A percentile compares a stretch with the other conserved stretches of the same genome.
phyloP scores from a whole-genome alignment of 2,329 filamentous ascomycete genomes.

The Fusarium tanahbumbuense region DNA sequence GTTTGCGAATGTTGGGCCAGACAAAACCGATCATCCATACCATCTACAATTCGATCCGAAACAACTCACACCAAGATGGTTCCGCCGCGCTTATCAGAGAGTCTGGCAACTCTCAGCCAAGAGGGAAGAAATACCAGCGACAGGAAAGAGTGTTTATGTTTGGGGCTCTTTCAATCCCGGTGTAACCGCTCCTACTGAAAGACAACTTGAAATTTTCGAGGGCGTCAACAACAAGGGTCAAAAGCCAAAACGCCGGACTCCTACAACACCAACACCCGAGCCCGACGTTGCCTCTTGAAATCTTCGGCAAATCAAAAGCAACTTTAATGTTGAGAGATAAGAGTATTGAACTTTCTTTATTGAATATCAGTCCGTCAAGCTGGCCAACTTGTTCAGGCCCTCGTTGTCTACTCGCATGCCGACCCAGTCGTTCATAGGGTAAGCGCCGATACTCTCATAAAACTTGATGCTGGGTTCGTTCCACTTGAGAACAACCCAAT shows the following conservation, averaged over 20 bases:
- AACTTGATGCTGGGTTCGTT: slow-evolving; percentile 92
- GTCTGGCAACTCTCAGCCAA: slow-evolving; percentile 60
- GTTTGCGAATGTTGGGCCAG: slow-evolving; percentile 39
- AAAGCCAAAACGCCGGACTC: slow-evolving; percentile 32
- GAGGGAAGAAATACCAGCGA: slow-evolving; percentile 52
- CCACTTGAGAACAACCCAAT: slow-evolving; percentile 95
- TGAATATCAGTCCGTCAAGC: slow-evolving; percentile 49
- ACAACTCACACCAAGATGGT: slow-evolving; percentile 54
- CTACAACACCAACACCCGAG: slow-evolving; percentile 36
- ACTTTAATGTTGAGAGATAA: background rate
- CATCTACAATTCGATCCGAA: slow-evolving; percentile 49
- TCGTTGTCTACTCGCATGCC: slow-evolving; percentile 79
- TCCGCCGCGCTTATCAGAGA: slow-evolving; percentile 60
- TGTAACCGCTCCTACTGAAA: slow-evolving; percentile 45
- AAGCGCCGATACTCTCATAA: slow-evolving; percentile 78
- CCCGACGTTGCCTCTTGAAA: slow-evolving; percentile 8
- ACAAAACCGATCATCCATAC: slow-evolving; percentile 54
- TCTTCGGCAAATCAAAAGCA: background rate
- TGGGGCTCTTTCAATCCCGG: slow-evolving; percentile 58
- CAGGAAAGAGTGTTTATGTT: slow-evolving; percentile 51
- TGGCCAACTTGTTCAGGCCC: slow-evolving; percentile 69
- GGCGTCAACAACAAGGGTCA: slow-evolving; percentile 51
- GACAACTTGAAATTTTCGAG: slow-evolving; percentile 61
- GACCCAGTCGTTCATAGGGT: slow-evolving; percentile 76
- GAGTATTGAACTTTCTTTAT: slow-evolving; percentile 4